Base-by-base conservation (phyloP, 441 rosid species). In the Hura crepitans region DNA sequence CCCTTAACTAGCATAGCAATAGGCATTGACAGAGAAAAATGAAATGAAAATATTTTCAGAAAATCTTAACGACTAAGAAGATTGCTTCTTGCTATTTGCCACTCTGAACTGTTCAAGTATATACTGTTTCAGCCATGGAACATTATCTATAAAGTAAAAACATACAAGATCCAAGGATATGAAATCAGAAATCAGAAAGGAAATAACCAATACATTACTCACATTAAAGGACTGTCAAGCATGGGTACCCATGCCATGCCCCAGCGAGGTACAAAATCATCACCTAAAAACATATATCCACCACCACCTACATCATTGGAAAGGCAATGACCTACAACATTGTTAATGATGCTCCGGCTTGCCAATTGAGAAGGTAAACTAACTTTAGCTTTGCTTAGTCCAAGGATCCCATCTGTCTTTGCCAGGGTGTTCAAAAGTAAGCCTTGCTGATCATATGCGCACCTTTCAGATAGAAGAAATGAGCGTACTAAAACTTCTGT, bases 401-500 rank as follows among this genome's bases (percentile, higher is more conserved):
- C 98, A 11, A 93, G 89, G 65, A 93, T 89, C 66, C 98, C 98
- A 58, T 93, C 96, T 15, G 97, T 89, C 85, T 81, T 85, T 49
- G 80, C 78, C 74, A 93, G 78, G 69, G 92, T 82, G 72, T 85
- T 82, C 50, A 93, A 81, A 55, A 93, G 86, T 67, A 80, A 63
- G 17, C 96, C 97, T 89, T 86, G 98, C 77, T 93, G 98, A 82
- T 93, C 96, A 81, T 93, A 93, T 62, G 90, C 98, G 64, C 98
- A 93, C 84, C 98, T 93, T 68, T 65, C 25, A 66, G 66, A 82
- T 46, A 76, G 64, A 77, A 63, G 31, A 3, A 33, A 55, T 20
- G 47, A 35, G 75, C 20, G 65, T 37, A 78, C 76, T 72, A 59
- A 57, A 53, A 67, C 46, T 72, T 54, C 47, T 43, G n/a, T 18